Percentiles rank a stretch among this genome's conserved stretches.
These are phyloP conservation scores for Xerocomellus dryophilus DNA, from an alignment of 768 basidiomycete genomes.

Conservation along the genomic window DNA sequence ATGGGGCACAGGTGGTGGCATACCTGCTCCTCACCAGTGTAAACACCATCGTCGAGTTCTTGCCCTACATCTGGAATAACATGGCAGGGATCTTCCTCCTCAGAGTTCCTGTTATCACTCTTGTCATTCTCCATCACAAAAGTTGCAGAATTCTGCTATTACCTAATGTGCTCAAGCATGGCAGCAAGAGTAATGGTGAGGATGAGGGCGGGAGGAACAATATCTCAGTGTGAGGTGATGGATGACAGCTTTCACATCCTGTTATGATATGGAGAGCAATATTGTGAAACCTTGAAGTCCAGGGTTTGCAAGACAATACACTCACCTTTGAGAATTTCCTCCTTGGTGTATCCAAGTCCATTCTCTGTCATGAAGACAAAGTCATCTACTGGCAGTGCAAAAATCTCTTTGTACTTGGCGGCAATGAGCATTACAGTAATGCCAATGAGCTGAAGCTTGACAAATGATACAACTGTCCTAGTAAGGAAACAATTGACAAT, in stretches of 20 bases:
- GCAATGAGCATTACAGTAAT: slow-evolving; percentile 99
- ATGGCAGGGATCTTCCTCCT: not conserved
- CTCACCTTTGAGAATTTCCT: slow-evolving; percentile 98
- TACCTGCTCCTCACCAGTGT: not conserved
- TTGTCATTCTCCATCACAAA: not conserved
- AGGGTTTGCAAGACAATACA: slow-evolving; percentile 93
- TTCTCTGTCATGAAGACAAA: slow-evolving; percentile 98
- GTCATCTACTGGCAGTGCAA: slow-evolving; percentile 96
- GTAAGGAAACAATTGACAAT: slow-evolving; percentile 92
- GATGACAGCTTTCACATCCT: slow-evolving; percentile 98
- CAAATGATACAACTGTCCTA: slow-evolving; percentile 79
- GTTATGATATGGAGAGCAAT: slow-evolving; percentile 98
- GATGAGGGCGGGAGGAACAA: too few species aligned
- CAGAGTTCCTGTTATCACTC: not conserved
- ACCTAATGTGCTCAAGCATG: too few species aligned
- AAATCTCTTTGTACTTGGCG: slow-evolving; percentile 98
- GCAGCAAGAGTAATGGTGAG: too few species aligned
- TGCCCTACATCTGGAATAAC: not conserved
- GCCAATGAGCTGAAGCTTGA: slow-evolving; percentile 94
- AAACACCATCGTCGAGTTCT: not conserved
- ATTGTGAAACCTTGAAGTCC: slow-evolving; percentile 93
- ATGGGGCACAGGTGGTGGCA: too few species aligned
- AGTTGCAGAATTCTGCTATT: too few species aligned
- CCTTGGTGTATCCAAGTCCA: slow-evolving; percentile 85
- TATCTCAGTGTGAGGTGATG: too few species aligned